Evolutionary conservation across 306 rosid genomes (phyloP).

Genomic region (Carpinus fangiana): DNA sequence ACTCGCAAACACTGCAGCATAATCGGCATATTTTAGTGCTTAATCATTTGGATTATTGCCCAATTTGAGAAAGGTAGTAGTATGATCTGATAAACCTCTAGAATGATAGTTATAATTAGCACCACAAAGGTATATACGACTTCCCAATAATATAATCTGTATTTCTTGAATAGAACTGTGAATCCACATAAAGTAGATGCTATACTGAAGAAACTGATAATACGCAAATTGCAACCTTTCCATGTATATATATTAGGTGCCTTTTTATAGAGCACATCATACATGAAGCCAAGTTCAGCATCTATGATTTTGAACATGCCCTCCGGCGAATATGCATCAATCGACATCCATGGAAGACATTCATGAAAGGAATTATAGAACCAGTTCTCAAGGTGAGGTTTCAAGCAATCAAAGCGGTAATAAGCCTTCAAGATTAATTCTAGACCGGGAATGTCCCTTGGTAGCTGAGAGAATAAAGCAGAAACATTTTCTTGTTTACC

Average conservation of each 20-base stretch:
- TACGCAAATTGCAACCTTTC: slow-evolving; percentile 51
- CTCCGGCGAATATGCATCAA: slow-evolving; percentile 32
- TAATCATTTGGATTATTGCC: slow-evolving; percentile 55
- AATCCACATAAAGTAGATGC: slow-evolving; percentile 39
- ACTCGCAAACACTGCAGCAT: slow-evolving; percentile 38
- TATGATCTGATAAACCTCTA: slow-evolving; percentile 60
- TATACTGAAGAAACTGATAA: slow-evolving; percentile 39
- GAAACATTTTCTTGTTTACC: slow-evolving; percentile 44
- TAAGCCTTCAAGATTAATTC: slow-evolving; percentile 59
- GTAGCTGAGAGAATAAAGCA: slow-evolving; percentile 41
- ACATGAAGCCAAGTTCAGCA: slow-evolving; percentile 65
- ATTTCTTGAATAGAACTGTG: slow-evolving; percentile 26
- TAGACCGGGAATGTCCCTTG: slow-evolving; percentile 41
- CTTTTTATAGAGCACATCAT: slow-evolving; percentile 68
- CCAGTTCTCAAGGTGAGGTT: slow-evolving; percentile 63
- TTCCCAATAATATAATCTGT: too few relatives aligned
- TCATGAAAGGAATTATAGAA: slow-evolving; percentile 50
- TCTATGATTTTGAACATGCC: slow-evolving; percentile 56
- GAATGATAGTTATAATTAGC: slow-evolving; percentile 45
- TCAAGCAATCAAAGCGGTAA: slow-evolving; percentile 55
- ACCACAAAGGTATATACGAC: slow-evolving; percentile 37
- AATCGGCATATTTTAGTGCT: slow-evolving; percentile 36
- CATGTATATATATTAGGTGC: slow-evolving; percentile 50
- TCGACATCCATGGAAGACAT: slow-evolving; percentile 39
- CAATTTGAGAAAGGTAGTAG: slow-evolving; percentile 58